Evolutionary conservation across 768 basidiomycete genomes (phyloP).

Genomic region (Tylopilus vinaceipallidus): DNA sequence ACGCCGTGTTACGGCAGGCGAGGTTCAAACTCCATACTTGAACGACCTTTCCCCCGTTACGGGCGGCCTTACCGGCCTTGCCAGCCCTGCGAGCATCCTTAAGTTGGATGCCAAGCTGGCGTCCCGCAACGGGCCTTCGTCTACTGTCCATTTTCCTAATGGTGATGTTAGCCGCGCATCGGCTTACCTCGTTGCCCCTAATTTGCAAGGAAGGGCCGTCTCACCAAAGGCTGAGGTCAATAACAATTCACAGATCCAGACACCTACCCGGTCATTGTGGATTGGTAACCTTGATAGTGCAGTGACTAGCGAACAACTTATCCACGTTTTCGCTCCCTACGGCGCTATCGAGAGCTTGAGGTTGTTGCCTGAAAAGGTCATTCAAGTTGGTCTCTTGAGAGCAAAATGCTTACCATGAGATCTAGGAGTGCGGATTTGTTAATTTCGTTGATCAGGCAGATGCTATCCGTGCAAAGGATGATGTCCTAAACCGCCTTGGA

Average conservation of each 20-base stretch:
- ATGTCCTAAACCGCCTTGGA: constrained; percentile 92
- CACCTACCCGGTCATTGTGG: constrained; percentile 95
- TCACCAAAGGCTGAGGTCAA: constrained; percentile 76
- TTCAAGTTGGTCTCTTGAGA: not conserved
- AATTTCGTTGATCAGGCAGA: constrained; percentile 96
- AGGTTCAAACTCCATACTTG: constrained; percentile 54
- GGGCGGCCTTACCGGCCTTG: constrained; percentile 29
- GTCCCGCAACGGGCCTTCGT: constrained; percentile 41
- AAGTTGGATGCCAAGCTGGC: constrained; percentile 56
- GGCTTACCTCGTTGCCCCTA: constrained; percentile 68
- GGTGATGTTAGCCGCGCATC: constrained; percentile 59
- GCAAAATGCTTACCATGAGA: constrained; percentile 16
- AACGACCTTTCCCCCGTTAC: constrained; percentile 47
- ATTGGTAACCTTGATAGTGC: constrained; percentile 97
- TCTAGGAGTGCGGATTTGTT: constrained; percentile 96
- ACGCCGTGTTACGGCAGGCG: constrained; percentile 58
- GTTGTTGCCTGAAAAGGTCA: constrained; percentile 94
- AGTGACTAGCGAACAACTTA: constrained; percentile 91
- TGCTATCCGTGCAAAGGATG: constrained; percentile 97
- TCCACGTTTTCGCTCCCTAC: constrained; percentile 93
- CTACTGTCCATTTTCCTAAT: constrained; percentile 70
- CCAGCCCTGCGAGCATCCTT: constrained; percentile 45
- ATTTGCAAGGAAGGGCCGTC: constrained; percentile 67
- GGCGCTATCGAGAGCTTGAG: constrained; percentile 96
- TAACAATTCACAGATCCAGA: constrained; percentile 74